Percentiles rank a stretch among this genome's conserved stretches.
These are phyloP conservation scores for Colletotrichum sp. DNA, from an alignment of 2,329 filamentous ascomycete species.

Conservation along the genomic window DNA sequence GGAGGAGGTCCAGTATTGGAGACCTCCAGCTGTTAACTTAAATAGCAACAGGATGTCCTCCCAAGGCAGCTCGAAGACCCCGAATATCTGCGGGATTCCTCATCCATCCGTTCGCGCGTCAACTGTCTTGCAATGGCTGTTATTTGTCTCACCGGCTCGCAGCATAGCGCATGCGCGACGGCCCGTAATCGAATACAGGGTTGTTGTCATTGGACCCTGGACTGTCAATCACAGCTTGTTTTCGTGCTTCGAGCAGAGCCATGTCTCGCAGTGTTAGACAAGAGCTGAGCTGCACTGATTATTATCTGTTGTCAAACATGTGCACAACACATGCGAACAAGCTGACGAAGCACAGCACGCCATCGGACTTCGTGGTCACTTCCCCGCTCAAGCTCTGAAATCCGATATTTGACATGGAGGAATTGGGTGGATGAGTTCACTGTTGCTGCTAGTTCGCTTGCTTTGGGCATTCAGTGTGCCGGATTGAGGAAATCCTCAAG, in stretches of 20 bases:
- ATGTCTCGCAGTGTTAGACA: conserved; percentile 6
- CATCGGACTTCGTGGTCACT: background rate
- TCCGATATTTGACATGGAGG: background rate
- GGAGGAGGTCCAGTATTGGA: background rate
- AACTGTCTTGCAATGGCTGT: background rate
- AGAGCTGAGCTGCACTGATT: background rate
- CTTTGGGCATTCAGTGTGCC: background rate
- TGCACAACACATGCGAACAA: background rate
- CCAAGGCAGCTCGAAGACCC: background rate
- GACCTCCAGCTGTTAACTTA: background rate
- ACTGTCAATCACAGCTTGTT: background rate
- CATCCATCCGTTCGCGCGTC: background rate
- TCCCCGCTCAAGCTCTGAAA: background rate
- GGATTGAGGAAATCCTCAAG: background rate
- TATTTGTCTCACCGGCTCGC: conserved; percentile 5
- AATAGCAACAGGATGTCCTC: background rate
- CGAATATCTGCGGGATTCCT: background rate
- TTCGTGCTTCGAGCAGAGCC: background rate
- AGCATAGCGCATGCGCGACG: conserved; percentile 8
- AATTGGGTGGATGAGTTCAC: background rate
- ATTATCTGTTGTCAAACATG: background rate
- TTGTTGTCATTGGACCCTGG: background rate
- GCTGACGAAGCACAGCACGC: background rate
- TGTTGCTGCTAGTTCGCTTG: background rate
- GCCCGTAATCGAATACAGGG: conserved; percentile 1